A percentile compares a stretch with the other conserved stretches of the same genome.
Conservation (phyloP, 1,139 yeast species). For the Protomyces macrosporus region DNA sequence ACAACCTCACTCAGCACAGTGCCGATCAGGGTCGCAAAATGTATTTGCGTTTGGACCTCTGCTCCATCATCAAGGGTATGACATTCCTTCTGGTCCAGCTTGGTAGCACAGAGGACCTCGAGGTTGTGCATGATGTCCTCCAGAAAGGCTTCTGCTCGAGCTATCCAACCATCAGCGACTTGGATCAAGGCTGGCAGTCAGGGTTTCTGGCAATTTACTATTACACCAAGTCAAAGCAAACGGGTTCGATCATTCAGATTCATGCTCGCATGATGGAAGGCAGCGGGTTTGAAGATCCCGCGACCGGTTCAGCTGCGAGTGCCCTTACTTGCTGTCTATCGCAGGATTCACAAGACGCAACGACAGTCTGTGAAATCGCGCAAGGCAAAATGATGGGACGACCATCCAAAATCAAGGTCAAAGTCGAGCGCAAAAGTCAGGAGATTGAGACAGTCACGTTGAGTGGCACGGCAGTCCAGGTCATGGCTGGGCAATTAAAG, state of each 20-base stretch:
- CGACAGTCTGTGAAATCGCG: neutral
- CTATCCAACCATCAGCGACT: neutral
- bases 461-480: constrained; percentile 8
- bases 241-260: neutral
- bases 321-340: constrained; percentile 4
- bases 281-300: constrained; percentile 12
- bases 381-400: constrained; percentile 21
- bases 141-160: too few species aligned
- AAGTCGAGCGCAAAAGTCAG: neutral
- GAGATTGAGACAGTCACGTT: neutral
- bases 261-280: neutral
- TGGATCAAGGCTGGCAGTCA: constrained; percentile 8
- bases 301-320: constrained; percentile 20
- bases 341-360: neutral
- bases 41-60: neutral
- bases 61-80: constrained; percentile 19
- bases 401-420: constrained; percentile 4
- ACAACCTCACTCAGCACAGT: neutral
- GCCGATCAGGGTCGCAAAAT: neutral
- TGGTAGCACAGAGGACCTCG: neutral
- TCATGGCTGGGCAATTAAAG: constrained; percentile 6
- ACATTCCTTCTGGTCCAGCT: constrained; percentile 17
- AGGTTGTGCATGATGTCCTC: neutral
- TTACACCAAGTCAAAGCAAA: neutral
- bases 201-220: constrained; percentile 17